Evolutionary conservation across 345 rosid genomes (phyloP).

Genomic region (Garcia nutans): DNA sequence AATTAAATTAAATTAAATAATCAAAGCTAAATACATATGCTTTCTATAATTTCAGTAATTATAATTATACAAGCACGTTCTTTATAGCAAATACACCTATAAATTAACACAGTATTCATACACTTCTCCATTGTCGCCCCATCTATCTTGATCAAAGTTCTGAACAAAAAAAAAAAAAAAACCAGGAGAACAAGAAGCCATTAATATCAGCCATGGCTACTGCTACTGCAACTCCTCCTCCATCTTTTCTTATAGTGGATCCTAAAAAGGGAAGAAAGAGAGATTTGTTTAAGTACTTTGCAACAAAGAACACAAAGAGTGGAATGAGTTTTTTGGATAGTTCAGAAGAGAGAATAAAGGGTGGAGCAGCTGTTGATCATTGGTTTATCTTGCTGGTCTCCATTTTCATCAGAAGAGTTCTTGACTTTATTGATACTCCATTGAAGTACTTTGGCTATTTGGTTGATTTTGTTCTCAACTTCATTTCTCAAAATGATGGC

Average conservation of each 20-base stretch:
- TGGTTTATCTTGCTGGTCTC: constrained; percentile 66
- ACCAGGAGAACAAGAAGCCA: no score
- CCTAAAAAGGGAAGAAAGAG: constrained; percentile 52
- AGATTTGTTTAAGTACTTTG: constrained; percentile 49
- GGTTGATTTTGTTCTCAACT: constrained; percentile 65
- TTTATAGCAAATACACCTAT: no score
- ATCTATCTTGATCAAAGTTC: no score
- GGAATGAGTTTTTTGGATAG: constrained; percentile 55
- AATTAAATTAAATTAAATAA: no score
- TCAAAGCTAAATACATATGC: no score
- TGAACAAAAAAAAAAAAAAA: no score
- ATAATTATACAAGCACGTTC: no score
- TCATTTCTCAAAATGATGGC: constrained; percentile 55
- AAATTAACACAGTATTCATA: no score
- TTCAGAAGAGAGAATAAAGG: constrained; percentile 30
- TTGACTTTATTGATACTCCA: constrained; percentile 50
- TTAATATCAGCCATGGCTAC: not conserved
- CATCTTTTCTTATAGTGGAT: constrained; percentile 43
- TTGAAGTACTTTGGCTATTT: constrained; percentile 56
- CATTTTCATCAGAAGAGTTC: constrained; percentile 48
- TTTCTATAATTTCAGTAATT: no score
- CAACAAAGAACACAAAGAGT: constrained; percentile 40
- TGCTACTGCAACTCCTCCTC: not conserved
- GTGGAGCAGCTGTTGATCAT: constrained; percentile 38
- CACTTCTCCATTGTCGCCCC: no score